These are phyloP conservation scores for Coemansia sp. DNA, from an alignment of 192 early-diverging fungal species.

Conservation along the genomic window DNA sequence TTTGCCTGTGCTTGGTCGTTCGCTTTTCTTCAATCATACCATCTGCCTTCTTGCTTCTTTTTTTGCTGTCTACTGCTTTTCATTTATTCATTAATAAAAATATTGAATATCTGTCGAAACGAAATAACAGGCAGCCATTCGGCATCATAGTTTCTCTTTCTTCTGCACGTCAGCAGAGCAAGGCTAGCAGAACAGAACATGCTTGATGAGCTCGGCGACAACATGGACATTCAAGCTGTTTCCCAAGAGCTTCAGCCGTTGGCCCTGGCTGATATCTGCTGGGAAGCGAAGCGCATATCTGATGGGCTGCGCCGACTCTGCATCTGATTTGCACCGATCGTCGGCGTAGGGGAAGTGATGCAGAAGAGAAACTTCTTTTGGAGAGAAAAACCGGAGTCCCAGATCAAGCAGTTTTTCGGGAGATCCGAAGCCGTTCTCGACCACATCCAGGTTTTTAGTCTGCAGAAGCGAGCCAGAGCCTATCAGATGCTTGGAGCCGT, in stretches of 20 bases:
- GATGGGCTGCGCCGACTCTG: constrained; percentile 5
- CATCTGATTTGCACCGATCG: constrained; percentile 10
- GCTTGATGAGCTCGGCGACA: constrained; percentile 33
- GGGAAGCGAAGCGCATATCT: constrained; percentile 28
- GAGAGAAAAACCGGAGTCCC: constrained; percentile 78
- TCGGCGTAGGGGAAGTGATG: constrained; percentile 70
- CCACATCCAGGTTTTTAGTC: constrained; percentile 68
- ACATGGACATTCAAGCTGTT: constrained; percentile 48
- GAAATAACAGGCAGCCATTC: too few relatives aligned
- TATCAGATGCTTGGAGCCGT: constrained; percentile 75
- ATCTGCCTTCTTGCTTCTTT: not conserved
- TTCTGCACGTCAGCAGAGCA: constrained; percentile 12
- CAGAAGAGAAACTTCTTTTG: constrained; percentile 73
- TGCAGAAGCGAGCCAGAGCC: constrained; percentile 78
- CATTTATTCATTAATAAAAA: too few relatives aligned
- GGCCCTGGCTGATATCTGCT: constrained; percentile 15
- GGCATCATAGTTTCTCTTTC: constrained; percentile 4
- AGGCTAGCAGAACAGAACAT: constrained; percentile 27
- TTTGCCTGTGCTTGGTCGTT: not conserved
- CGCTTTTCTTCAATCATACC: not conserved
- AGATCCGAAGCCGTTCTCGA: constrained; percentile 61
- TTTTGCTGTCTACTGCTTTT: constrained; percentile 2
- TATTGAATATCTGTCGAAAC: too few relatives aligned
- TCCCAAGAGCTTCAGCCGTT: constrained; percentile 44
- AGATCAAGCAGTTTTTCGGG: constrained; percentile 63